Percentiles rank a stretch among this genome's conserved stretches.
Evolutionary conservation across 306 rosid genomes (phyloP).

Genomic region (Inga leiocalycina): DNA sequence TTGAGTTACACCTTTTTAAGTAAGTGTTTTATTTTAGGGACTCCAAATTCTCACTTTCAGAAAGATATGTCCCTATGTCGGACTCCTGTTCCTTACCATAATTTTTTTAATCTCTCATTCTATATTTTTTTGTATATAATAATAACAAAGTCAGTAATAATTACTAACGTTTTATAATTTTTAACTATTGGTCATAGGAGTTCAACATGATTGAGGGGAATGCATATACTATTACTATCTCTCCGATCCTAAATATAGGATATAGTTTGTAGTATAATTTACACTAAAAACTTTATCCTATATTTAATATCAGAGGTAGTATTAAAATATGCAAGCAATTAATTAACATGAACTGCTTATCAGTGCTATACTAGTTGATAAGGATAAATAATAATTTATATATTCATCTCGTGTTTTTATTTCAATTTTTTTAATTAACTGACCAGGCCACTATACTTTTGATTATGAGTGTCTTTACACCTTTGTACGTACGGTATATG

Average conservation of each 20-base stretch:
- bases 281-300: too few relatives aligned
- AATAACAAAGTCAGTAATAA: neutral
- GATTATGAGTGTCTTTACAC: neutral
- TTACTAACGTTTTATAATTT: neutral
- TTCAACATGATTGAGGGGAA: neutral
- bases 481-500: neutral
- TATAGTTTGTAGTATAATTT: too few relatives aligned
- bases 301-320: too few relatives aligned
- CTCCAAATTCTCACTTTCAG: slow-evolving; percentile 26
- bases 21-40: slow-evolving; percentile 34
- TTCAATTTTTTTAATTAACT: neutral
- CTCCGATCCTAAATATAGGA: too few relatives aligned
- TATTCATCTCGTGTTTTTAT: neutral
- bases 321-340: neutral
- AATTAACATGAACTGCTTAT: neutral
- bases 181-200: neutral
- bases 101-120: neutral
- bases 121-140: neutral
- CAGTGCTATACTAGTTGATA: neutral
- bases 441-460: neutral
- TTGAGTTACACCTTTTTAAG: slow-evolving; percentile 14
- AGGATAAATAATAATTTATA: neutral
- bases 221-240: neutral
- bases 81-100: slow-evolving; percentile 30
- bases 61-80: slow-evolving; percentile 38